Evolutionary conservation across 176 grass and related monocot genomes (phyloP), one percentile per base, ranked within the genome.

Genomic region (Lolium perenne): DNA sequence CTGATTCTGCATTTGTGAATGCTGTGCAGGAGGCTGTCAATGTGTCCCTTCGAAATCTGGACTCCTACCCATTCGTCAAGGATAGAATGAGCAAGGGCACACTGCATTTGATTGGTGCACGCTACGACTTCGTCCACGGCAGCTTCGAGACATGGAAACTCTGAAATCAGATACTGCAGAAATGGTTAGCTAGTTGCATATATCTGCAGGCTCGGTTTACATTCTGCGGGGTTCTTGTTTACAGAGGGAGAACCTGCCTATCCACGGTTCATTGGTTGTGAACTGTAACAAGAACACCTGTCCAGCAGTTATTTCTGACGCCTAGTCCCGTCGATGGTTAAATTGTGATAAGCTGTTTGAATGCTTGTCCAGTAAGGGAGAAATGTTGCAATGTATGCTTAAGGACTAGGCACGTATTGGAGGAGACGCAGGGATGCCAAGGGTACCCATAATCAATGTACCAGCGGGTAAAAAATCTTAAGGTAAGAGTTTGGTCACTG

Each of bases 1-100:
- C 71, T 77, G 11, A 76, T 70, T 1, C 26, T 17, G 22, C 62
- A 78, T 77, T 78, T 71, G 61, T 58, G 25, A 69, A 85, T 82
- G 60, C 1, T 81, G n/a, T 83, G 49, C 74, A 96, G 94, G 94
- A 93, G 78, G 94, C 86, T 6, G 94, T 93, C 29, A 93, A 96
- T 9, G 35, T 88, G 29, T 91, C 91, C 20, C 60, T 96, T 1
- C 18, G 54, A 45, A 96, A 96, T 82, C 87, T 96, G 45, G 72
- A 74, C 89, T 74, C 87, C 45, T 96, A 93, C 26, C 94, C 89
- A 14, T 96, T 93, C 14, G 94, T 96, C 48, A 90, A 86, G 40
- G 87, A 90, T 76, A 88, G 85, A 3, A 5, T 92, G 32, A 80
- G 21, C 1, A 80, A 90, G 15, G 88, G 90, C 38, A 86, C 78